Evolutionary conservation across 225 moss, liverwort and hornwort genomes (phyloP).

Genomic region (Antitrichia curtipendula): DNA sequence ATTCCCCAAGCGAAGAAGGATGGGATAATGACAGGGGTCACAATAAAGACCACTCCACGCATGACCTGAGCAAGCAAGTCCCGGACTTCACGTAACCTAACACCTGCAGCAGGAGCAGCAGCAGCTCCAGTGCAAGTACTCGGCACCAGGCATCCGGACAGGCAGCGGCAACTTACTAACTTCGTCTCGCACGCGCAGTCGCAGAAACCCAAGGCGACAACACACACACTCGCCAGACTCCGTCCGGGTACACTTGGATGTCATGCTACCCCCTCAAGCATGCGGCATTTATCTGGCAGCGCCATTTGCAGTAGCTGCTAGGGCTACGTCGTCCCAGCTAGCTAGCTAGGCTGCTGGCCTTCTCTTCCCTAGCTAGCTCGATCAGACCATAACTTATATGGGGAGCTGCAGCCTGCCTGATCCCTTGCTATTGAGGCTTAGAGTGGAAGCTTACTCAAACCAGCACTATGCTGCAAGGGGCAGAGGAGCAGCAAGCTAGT

Average conservation of each 20-base stretch:
- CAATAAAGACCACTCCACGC: slow-evolving; percentile 5
- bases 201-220: slow-evolving; percentile 20
- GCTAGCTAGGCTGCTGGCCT: neutral
- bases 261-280: slow-evolving; percentile 10
- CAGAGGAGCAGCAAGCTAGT: neutral
- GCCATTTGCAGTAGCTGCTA: neutral
- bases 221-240: neutral
- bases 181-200: slow-evolving; percentile 13
- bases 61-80: neutral
- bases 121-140: neutral
- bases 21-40: neutral
- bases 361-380: neutral
- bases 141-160: neutral
- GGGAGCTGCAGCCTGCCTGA: neutral
- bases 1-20: slow-evolving; percentile 2
- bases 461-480: neutral
- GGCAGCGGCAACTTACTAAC: neutral
- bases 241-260: neutral
- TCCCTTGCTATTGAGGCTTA: neutral
- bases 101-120: neutral
- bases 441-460: neutral
- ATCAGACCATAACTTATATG: neutral
- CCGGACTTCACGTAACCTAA: neutral
- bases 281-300: slow-evolving; percentile 34
- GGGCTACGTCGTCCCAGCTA: neutral